Percentiles rank a stretch among this genome's conserved stretches.
Conservation (phyloP, 306 rosid species). For the Rosa chinensis region DNA sequence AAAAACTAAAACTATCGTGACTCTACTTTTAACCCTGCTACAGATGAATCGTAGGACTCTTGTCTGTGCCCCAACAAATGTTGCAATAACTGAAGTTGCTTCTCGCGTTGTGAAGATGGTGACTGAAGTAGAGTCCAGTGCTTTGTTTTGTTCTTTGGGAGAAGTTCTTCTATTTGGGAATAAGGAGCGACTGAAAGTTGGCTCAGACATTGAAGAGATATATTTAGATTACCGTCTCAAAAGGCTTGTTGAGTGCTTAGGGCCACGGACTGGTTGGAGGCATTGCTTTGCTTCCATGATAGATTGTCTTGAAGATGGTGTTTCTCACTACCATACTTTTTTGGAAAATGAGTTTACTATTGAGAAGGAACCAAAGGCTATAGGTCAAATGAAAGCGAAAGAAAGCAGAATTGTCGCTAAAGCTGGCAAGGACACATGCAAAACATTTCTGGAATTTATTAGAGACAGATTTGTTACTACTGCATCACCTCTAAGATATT, state of each 20-base stretch:
- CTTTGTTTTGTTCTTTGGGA: conserved; percentile 45
- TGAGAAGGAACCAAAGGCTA: conserved; percentile 16
- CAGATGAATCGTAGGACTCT: conserved; percentile 45
- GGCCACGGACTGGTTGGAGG: conserved; percentile 49
- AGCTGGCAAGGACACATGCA: conserved; percentile 21
- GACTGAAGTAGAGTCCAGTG: conserved; percentile 26
- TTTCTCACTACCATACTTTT: conserved; percentile 47
- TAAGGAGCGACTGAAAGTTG: conserved; percentile 60
- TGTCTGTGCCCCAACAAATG: conserved; percentile 71
- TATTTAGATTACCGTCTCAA: conserved; percentile 60
- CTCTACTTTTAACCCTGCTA: conserved; percentile 42
- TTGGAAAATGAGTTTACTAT: conserved; percentile 39
- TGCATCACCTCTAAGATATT: conserved; percentile 31
- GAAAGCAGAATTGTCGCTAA: conserved; percentile 15
- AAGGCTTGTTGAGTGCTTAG: conserved; percentile 45
- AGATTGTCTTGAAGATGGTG: conserved; percentile 53
- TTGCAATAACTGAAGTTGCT: conserved; percentile 66
- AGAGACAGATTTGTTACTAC: conserved; percentile 39
- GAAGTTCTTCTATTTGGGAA: conserved; percentile 65
- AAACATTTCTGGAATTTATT: conserved; percentile 53
- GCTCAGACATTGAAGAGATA: conserved; percentile 45
- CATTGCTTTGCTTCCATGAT: conserved; percentile 50
- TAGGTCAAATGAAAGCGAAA: background rate
- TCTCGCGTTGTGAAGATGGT: conserved; percentile 2
- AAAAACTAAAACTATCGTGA: conserved; percentile 60